Conservation (phyloP, 2,329 filamentous ascomycete genomes). For the Ilyonectria sp. region DNA sequence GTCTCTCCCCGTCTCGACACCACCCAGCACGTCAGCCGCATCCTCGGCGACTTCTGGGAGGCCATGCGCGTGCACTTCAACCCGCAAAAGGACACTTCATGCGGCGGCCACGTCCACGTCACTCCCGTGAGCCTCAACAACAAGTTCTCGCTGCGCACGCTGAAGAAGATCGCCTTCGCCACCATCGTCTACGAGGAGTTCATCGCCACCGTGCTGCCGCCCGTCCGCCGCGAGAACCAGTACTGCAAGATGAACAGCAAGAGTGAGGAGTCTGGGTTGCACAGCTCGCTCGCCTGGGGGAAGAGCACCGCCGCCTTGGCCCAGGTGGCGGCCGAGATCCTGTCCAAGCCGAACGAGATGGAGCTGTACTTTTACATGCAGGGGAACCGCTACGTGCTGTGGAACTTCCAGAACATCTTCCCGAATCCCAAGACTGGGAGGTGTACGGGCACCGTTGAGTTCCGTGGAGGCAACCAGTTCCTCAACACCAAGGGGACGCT, state of each 20-base stretch:
- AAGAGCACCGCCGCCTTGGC: constrained; percentile 46
- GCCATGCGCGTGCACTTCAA: constrained; percentile 59
- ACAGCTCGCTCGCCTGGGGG: constrained; percentile 47
- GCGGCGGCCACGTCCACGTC: constrained; percentile 59
- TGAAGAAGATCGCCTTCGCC: constrained; percentile 57
- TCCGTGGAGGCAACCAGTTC: constrained; percentile 58
- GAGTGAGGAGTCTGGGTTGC: constrained; percentile 51
- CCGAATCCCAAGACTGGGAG: constrained; percentile 55
- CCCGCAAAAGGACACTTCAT: constrained; percentile 53
- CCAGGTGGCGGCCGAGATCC: constrained; percentile 51
- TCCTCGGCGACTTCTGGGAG: constrained; percentile 59
- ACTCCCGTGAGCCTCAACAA: constrained; percentile 53
- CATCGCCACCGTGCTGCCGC: constrained; percentile 51
- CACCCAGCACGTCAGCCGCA: constrained; percentile 49
- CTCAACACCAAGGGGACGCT: constrained; percentile 55
- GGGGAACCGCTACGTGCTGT: constrained; percentile 56
- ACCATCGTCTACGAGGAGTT: constrained; percentile 54
- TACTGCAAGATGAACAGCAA: constrained; percentile 54
- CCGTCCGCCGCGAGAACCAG: constrained; percentile 53
- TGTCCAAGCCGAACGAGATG: constrained; percentile 43
- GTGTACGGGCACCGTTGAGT: constrained; percentile 57
- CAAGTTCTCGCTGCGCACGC: constrained; percentile 54
- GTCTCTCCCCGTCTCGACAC: constrained; percentile 58
- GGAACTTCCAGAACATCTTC: constrained; percentile 59
- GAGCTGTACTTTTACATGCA: constrained; percentile 57